Evolutionary conservation across 129 eudicot genomes (phyloP), one percentile per base, ranked within the genome.

Genomic region (Apium graveolens): DNA sequence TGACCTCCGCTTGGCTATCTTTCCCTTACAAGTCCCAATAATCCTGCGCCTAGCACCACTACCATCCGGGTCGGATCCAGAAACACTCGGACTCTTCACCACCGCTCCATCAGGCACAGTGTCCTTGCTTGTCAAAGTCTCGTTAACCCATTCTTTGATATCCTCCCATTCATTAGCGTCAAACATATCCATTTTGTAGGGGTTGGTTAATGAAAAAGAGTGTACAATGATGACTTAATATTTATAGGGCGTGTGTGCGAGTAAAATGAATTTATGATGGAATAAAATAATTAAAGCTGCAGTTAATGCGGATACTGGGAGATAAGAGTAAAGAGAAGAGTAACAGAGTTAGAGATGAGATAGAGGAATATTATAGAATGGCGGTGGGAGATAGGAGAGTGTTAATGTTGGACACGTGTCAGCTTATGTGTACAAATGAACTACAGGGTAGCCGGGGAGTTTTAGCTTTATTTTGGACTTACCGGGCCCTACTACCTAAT

Each of bases 61-160:
- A 3, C 83, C 87, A 55, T 89, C 97, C 5, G 90, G 88, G 3
- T 89, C 93, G 0, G 89, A 85, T 0, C 85, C 91, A 21, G 93
- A 90, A 3, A 84, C 86, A 11, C 84, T 66, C 3, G 84, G 84
- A 5, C 90, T 85, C 26, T 81, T 81, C 0, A 12, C 46, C 46
- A 3, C 46, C 46, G 46, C 0, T 7, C 0, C 16, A 12, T 12
- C 16, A 12, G 48, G 14, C 16, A 16, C 48, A 44, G 13, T 43
- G 13, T 43, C 11, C 3, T 43, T 10, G 12, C 2, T 12, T 12
- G 48, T 2, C 48, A 44, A 44, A 0, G 48, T 11, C 14, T 44
- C 12, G 12, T 11, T 4, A 11, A 44, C 48, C 48, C 48, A 44
- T 2, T 11, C 3, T 1, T 16, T 12, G 3, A 44, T 44, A 2